These are phyloP conservation scores for Gomphus sp. DNA, from an alignment of 1,284 basidiomycete genomes.

Conservation along the genomic window DNA sequence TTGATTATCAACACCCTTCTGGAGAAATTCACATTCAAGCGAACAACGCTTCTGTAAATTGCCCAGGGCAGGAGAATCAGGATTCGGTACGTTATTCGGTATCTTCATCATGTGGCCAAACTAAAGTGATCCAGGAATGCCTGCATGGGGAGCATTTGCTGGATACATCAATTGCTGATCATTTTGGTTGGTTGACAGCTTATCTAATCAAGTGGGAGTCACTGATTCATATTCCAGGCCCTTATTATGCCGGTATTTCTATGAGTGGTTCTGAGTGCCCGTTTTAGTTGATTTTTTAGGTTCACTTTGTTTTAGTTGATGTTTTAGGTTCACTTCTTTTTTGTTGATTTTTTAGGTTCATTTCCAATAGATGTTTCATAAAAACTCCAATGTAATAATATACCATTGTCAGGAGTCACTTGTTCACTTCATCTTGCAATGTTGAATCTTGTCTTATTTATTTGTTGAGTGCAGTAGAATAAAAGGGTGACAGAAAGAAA, in stretches of 20 bases:
- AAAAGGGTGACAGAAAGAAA: too few species aligned
- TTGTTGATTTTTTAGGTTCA: background rate
- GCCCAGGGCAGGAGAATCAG: conserved; percentile 23
- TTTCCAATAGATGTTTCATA: too few species aligned
- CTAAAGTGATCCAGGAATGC: background rate
- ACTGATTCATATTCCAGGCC: background rate
- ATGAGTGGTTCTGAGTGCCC: background rate
- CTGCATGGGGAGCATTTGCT: background rate
- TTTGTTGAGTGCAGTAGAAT: too few species aligned
- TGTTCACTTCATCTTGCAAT: too few species aligned
- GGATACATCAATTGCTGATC: background rate
- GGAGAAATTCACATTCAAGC: conserved; percentile 29
- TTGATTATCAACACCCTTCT: conserved; percentile 24
- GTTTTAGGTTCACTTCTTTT: too few species aligned
- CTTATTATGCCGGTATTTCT: conserved; percentile 3
- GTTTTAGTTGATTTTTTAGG: background rate
- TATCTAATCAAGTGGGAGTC: background rate
- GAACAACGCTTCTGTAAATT: conserved; percentile 18
- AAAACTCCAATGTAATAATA: too few species aligned
- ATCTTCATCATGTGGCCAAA: background rate
- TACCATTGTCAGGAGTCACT: too few species aligned
- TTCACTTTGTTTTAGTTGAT: too few species aligned
- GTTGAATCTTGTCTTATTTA: too few species aligned
- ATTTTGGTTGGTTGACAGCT: background rate
- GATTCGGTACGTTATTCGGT: background rate